Evolutionary conservation across 768 basidiomycete species (phyloP), one percentile per base, ranked within the genome.

Genomic region (Cubamyces sp.): DNA sequence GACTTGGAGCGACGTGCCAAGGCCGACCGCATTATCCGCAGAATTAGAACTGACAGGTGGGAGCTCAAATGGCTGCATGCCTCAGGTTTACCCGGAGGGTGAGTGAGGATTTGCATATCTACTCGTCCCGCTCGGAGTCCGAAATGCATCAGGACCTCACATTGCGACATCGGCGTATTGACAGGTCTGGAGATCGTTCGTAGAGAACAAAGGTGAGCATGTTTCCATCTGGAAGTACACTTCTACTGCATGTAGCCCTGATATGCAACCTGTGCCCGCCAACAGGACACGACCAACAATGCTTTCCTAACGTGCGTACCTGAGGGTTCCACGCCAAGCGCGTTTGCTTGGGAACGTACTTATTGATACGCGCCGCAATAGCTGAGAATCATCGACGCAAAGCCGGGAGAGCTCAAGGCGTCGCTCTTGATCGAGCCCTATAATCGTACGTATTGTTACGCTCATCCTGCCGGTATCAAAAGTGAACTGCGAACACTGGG

Each of bases 121-220:
- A 23, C 26, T 7, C 45, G 42, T 12, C n/a, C n/a, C n/a, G n/a
- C n/a, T n/a, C n/a, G n/a, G n/a, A n/a, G n/a, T 40, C 21, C 8
- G 49, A 14, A 21, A 26, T 40, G 2, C 6, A 56, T 2, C 42
- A 45, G 37, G 2, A 21, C 6, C 46, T 56, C 25, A 39, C 41
- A 49, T 40, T 8, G 28, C 28, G 34, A 34, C 9, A 11, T 34
- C 34, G 6, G 5, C 34, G 1, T 9, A 16, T 21, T 40, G 21
- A 42, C 70, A 90, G 91, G 91, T 93, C 55, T 93, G 91, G 92
- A 82, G 85, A 69, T 91, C 88, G 5, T 93, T 94, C 70, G 64
- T 92, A 3, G 84, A 87, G 47, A 90, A 86, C 66, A 82, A 86
- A 80, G 91, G 91, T 87, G 34, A 5, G 50, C 15, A 21, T 37